Percentiles rank a stretch among this genome's conserved stretches.
Evolutionary conservation across 768 basidiomycete genomes (phyloP).

Genomic region (Chalciporus chontae): DNA sequence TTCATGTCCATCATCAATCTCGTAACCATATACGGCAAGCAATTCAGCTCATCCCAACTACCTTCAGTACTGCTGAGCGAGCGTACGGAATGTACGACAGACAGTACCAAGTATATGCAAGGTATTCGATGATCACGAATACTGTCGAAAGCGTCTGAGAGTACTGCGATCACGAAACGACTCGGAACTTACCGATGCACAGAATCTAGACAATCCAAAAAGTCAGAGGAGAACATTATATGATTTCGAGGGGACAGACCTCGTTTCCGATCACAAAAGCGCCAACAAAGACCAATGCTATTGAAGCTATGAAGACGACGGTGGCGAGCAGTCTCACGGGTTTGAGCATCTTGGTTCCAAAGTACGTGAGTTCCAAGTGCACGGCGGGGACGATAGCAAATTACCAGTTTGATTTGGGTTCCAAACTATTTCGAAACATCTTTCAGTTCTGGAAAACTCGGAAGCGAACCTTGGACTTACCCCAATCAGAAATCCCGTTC

Average conservation of each 20-base stretch:
- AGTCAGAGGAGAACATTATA: neutral
- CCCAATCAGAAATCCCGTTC: constrained; percentile 89
- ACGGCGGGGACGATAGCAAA: neutral
- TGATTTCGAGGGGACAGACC: constrained; percentile 38
- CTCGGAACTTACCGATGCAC: constrained; percentile 50
- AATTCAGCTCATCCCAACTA: constrained; percentile 43
- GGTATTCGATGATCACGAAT: constrained; percentile 87
- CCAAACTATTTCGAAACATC: constrained; percentile 47
- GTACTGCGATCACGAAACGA: neutral
- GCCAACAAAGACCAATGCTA: constrained; percentile 79
- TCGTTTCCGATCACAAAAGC: constrained; percentile 76
- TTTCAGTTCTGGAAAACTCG: neutral
- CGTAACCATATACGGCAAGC: constrained; percentile 1
- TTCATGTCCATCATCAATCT: constrained; percentile 11
- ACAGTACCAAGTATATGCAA: constrained; percentile 89
- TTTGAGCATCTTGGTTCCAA: constrained; percentile 81
- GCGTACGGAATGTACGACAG: constrained; percentile 92
- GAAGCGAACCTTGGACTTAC: constrained; percentile 43
- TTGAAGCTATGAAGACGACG: constrained; percentile 71
- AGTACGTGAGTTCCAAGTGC: neutral
- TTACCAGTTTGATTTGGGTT: constrained; percentile 79
- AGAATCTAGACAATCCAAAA: constrained; percentile 43
- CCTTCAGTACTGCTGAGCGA: constrained; percentile 63
- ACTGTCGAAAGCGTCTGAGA: constrained; percentile 40
- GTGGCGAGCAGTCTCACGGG: constrained; percentile 84